Conservation (phyloP, 225 moss, liverwort and hornwort species). For the Marchantia polymorpha region DNA sequence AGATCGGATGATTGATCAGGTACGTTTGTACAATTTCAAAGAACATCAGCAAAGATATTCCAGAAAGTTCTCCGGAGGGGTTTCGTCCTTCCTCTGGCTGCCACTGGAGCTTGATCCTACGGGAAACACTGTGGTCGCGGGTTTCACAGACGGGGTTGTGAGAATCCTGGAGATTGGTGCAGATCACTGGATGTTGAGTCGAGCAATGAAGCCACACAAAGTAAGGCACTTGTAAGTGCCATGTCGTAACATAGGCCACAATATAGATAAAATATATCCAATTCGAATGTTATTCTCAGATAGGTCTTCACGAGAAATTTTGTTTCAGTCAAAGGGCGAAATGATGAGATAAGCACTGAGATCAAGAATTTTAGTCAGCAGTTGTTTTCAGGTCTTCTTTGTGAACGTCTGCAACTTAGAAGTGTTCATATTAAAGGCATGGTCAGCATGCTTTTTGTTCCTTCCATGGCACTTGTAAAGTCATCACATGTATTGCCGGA, state of each 20-base stretch:
- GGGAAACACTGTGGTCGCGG: constrained; percentile 67
- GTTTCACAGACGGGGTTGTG: constrained; percentile 76
- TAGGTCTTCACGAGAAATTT: neutral
- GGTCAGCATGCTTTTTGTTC: too few species aligned
- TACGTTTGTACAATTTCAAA: constrained; percentile 76
- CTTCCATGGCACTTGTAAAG: too few species aligned
- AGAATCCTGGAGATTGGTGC: constrained; percentile 55
- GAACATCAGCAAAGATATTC: constrained; percentile 54
- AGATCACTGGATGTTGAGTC: constrained; percentile 65
- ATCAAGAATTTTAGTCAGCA: neutral
- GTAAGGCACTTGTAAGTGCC: constrained; percentile 35
- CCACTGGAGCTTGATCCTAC: constrained; percentile 66
- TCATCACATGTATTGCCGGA: neutral
- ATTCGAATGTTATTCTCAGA: neutral
- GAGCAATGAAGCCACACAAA: constrained; percentile 85
- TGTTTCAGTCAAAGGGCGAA: too few species aligned
- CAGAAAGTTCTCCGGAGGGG: constrained; percentile 60
- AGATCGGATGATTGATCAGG: constrained; percentile 39
- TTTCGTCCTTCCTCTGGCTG: constrained; percentile 77
- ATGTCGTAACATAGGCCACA: neutral
- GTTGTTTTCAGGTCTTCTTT: neutral
- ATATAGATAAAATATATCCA: neutral
- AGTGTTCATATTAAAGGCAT: too few species aligned
- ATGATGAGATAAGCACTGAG: neutral
- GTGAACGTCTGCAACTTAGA: neutral